These are phyloP conservation scores for Lepidium sativum DNA, from an alignment of 345 rosid genomes.

Conservation along the genomic window DNA sequence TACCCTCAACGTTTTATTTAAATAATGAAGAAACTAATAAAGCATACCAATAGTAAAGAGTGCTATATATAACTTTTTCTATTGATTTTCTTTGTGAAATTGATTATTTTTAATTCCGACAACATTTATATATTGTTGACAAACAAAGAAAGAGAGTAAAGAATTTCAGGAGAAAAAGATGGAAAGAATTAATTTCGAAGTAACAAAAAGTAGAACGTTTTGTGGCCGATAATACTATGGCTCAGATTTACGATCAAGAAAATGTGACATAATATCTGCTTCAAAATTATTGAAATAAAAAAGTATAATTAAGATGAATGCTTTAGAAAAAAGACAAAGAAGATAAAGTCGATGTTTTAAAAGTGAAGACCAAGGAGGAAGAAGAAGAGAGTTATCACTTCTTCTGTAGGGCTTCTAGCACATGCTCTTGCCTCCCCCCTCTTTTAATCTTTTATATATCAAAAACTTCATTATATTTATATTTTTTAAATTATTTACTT, in stretches of 20 bases:
- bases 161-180: background rate
- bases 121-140: background rate
- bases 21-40: background rate
- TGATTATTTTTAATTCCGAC: background rate
- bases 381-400: constrained; percentile 10
- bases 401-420: constrained; percentile 22
- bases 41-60: too few species aligned
- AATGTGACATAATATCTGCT: background rate
- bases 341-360: constrained; percentile 7
- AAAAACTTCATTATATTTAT: background rate
- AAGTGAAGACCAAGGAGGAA: constrained; percentile 11
- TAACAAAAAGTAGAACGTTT: background rate
- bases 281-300: background rate
- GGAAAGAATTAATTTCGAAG: background rate
- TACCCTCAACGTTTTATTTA: background rate
- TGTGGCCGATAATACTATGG: background rate
- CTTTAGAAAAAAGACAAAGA: constrained; percentile 10
- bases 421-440: constrained; percentile 20
- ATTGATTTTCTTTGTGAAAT: background rate
- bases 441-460: background rate
- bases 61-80: too few species aligned
- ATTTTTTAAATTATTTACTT: background rate
- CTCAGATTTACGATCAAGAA: background rate
- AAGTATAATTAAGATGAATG: background rate
- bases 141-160: background rate